phyloP scores from a whole-genome alignment of 192 early-diverging fungal genomes.

The Chytriomyces confervae region DNA sequence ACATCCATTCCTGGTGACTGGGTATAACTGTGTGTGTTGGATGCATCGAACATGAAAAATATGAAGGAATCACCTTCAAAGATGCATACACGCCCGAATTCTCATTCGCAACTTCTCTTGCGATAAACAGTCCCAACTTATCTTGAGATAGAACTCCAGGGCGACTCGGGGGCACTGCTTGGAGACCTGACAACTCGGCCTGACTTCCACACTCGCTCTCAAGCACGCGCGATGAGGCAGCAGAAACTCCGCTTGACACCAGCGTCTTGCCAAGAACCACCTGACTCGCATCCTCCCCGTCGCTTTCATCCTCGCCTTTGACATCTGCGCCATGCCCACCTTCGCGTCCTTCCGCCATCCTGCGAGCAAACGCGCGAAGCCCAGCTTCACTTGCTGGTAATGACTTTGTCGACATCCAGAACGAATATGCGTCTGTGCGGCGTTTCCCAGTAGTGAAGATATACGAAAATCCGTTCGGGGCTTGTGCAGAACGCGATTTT shows the following conservation, averaged over 20 bases:
- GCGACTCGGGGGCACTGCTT: neutral
- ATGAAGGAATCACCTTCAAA: no score
- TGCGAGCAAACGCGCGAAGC: neutral
- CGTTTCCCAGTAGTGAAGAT: neutral
- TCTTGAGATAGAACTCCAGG: neutral
- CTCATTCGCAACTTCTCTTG: neutral
- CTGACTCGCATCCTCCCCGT: neutral
- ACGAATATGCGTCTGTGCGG: neutral
- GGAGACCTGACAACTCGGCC: neutral
- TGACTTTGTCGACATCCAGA: slow-evolving; percentile 8
- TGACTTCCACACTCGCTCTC: neutral
- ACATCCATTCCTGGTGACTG: no score
- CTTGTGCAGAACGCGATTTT: neutral
- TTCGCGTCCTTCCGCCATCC: neutral
- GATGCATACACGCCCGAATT: neutral
- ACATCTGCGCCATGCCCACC: neutral
- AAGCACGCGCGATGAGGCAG: neutral
- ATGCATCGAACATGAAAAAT: no score
- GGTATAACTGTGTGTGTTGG: no score
- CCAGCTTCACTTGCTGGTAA: neutral
- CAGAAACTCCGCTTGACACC: neutral
- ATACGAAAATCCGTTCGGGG: neutral
- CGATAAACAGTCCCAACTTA: neutral
- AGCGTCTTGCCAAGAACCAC: neutral
- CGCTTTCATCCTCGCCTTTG: neutral